Conservation (phyloP, 495 filamentous ascomycete genomes). For the Cercophora samala region DNA sequence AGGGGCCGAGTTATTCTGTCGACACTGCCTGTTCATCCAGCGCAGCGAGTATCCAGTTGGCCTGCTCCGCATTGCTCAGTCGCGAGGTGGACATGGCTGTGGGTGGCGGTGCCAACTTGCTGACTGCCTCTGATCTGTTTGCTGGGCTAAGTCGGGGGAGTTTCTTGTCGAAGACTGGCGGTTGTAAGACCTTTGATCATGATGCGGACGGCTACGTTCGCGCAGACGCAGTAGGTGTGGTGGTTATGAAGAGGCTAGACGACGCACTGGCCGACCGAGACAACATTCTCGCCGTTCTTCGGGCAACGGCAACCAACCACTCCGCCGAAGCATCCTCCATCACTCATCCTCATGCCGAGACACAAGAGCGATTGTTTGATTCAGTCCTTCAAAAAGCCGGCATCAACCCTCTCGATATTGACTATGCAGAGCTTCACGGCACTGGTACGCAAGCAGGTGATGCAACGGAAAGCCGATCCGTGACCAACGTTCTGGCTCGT, state of each 20-base stretch:
- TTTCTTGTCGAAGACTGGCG: constrained; percentile 70
- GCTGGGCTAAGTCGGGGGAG: constrained; percentile 73
- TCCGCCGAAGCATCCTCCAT: constrained; percentile 69
- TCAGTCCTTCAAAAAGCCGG: constrained; percentile 60
- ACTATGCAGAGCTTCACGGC: constrained; percentile 80
- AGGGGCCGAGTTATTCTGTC: constrained; percentile 71
- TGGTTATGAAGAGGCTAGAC: constrained; percentile 68
- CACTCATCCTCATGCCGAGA: constrained; percentile 64
- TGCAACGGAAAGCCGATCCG: constrained; percentile 67
- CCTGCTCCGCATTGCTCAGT: constrained; percentile 70
- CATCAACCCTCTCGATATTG: constrained; percentile 62
- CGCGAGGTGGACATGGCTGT: constrained; percentile 77
- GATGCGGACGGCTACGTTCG: constrained; percentile 74
- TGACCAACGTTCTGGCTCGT: constrained; percentile 75
- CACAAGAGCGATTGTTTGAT: constrained; percentile 63
- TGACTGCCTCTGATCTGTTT: constrained; percentile 76
- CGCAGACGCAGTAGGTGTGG: constrained; percentile 61
- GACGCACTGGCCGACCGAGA: constrained; percentile 70
- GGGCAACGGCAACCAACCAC: constrained; percentile 64
- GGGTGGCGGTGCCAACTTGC: constrained; percentile 67
- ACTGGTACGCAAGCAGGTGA: constrained; percentile 79
- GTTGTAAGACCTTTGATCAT: constrained; percentile 74
- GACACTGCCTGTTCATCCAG: constrained; percentile 92
- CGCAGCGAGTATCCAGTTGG: constrained; percentile 72
- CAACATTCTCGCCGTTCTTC: constrained; percentile 63